Base-by-base conservation (phyloP, 257 asterid species). In the Agastache rugosa region DNA sequence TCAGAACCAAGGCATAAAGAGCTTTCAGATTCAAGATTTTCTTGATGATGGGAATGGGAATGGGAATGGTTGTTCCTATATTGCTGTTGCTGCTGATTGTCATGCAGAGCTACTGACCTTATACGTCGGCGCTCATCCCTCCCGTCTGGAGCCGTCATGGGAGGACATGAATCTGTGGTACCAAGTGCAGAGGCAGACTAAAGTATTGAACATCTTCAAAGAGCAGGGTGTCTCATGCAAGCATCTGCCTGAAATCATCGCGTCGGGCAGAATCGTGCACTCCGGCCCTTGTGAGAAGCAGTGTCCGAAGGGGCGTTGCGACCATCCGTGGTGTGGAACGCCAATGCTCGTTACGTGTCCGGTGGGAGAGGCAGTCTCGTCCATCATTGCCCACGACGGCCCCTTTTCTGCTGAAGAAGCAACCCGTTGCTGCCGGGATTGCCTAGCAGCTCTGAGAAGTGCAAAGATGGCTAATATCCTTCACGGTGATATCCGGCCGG, bases 121-220 rank as follows among this genome's bases (percentile, higher is more conserved):
- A 62, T 75, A 88, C 8, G 78, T 92, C 11, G 96, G 97, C 4
- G 93, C 93, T 51, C 97, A 90, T 77, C 83, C 96, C 0, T 90
- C 96, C 73, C 93, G 93, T 68, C 65, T 92, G 64, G 92, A 90
- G 84, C 96, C 92, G 11, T 90, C 97, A 0, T 90, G 93, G 96
- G 97, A 92, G 51, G 96, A 92, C 81, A 92, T 92, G 97, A 90
- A 88, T 59, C 75, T 88, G 15, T 92, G 97, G 97, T 92, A 90
- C 85, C 91, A 86, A 80, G 97, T 92, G 27, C 96, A 88, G 70
- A 82, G 97, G 71, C 97, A 92, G 81, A 88, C 93, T 3, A 92
- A 92, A 76, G 88, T 92, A 15, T 29, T 92, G 74, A 90, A 88
- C 72, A 83, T 88, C 71, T 74, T 92, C 3, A 88, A 84, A 63